phyloP scores from a whole-genome alignment of 768 basidiomycete species.

The Rhodosporidiobolus sp. region DNA sequence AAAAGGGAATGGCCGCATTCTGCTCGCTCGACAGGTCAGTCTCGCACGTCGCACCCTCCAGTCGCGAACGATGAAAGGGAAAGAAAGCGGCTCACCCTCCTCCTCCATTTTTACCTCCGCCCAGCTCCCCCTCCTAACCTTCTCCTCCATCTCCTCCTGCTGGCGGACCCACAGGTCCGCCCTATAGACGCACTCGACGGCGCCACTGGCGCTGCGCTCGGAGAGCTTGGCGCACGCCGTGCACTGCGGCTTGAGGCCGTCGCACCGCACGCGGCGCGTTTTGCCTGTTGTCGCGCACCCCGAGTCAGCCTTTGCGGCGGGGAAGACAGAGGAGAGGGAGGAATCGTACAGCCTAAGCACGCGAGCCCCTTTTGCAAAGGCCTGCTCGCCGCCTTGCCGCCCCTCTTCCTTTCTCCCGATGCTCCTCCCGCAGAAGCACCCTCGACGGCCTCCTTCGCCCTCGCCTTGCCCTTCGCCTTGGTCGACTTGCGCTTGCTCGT shows the following conservation, averaged over 20 bases:
- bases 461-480: too few relatives aligned
- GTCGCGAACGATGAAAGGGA: background rate
- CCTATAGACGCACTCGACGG: conserved; percentile 3
- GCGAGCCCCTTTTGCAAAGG: conserved; percentile 33
- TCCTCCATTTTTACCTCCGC: background rate
- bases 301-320: background rate
- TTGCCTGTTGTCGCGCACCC: conserved; percentile 3
- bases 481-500: too few relatives aligned
- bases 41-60: too few relatives aligned
- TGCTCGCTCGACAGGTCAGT: background rate
- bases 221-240: conserved; percentile 8
- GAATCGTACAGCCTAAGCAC: conserved; percentile 27
- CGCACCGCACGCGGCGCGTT: conserved; percentile 28
- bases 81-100: background rate
- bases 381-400: background rate
- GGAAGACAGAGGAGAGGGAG: background rate
- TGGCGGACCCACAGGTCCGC: conserved; percentile 1
- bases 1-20: too few relatives aligned
- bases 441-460: background rate
- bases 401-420: background rate
- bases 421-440: background rate
- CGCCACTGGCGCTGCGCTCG: background rate
- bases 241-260: conserved; percentile 23
- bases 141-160: background rate
- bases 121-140: background rate